Base-by-base conservation (phyloP, 179 eudicot genomes). In the Nepenthes alata region DNA sequence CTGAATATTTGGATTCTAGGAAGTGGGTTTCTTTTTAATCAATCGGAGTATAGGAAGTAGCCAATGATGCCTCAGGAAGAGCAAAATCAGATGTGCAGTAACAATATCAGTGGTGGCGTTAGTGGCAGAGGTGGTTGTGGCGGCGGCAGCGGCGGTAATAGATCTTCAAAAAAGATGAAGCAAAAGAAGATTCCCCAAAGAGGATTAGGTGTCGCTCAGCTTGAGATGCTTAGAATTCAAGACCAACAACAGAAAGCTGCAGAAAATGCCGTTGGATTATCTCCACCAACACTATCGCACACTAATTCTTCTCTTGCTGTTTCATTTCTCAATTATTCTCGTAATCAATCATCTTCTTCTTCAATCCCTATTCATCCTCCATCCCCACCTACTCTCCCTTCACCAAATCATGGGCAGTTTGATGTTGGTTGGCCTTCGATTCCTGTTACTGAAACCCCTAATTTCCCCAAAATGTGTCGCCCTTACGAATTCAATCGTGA, bases 131-230 rank as follows among this genome's bases (percentile, higher is more conserved):
- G 47, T 60, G 66, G 56, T 34, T 36, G 58, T 25, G 38, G 38
- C 11, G 3, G 36, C 11, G 38, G 39, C 51, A 35, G 68, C 58
- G 9, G 73, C 50, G 53, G 51, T 36, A 53, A 50, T 58, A 67
- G 70, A 75, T 80, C 83, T 61, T 77, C 87, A 2, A 88, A 78
- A 48, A 88, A 78, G 64, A 57, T 63, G 58, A 88, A 88, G 76
- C 89, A 72, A 59, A 86, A 80, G 38, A 91, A 80, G 61, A 80
- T 86, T 6, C 95, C 96, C 13, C 96, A 89, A 68, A 89, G 98
- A 71, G 98, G 98, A 37, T 67, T 91, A 66, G 98, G 98, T 67
- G 95, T 91, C 53, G 96, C 98, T 37, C 91, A 91, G 63, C 86
- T 91, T 50, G 96, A 91, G 68, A 86, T 70, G 74, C 81, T 91